phyloP scores from a whole-genome alignment of 2,329 filamentous ascomycete genomes.

The Cercospora zeina region DNA sequence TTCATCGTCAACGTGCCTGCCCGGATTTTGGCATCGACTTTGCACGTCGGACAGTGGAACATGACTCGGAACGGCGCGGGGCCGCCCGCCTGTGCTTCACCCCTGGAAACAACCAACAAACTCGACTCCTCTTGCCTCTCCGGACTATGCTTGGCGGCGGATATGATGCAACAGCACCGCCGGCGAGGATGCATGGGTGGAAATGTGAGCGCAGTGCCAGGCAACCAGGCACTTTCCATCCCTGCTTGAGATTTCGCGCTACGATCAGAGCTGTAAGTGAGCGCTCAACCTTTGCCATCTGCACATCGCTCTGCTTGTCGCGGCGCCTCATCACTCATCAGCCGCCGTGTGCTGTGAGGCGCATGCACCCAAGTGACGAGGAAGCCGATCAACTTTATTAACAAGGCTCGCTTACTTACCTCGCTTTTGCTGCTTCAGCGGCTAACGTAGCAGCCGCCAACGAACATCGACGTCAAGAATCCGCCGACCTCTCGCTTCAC shows the following conservation, averaged over 20 bases:
- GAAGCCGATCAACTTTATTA: background rate
- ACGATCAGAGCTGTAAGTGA: background rate
- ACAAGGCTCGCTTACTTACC: background rate
- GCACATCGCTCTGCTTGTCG: background rate
- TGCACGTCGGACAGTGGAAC: conserved; percentile 2
- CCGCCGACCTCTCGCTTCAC: background rate
- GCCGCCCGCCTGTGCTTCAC: background rate
- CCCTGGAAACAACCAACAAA: background rate
- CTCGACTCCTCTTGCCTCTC: background rate
- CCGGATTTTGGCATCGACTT: conserved; percentile 5
- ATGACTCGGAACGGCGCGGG: background rate
- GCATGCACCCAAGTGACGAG: background rate
- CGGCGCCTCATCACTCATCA: background rate
- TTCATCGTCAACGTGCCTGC: conserved; percentile 1
- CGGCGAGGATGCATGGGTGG: background rate
- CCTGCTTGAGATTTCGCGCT: background rate
- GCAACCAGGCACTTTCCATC: background rate
- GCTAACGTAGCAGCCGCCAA: background rate
- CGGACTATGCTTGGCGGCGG: background rate
- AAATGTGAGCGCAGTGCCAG: background rate
- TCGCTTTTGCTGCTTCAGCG: background rate
- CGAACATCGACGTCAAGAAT: conserved; percentile 1
- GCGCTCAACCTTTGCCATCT: background rate
- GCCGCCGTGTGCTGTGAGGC: background rate
- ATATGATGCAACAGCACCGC: background rate